Base-by-base conservation (phyloP, 2,329 filamentous ascomycete species). In the Fusarium falciforme region DNA sequence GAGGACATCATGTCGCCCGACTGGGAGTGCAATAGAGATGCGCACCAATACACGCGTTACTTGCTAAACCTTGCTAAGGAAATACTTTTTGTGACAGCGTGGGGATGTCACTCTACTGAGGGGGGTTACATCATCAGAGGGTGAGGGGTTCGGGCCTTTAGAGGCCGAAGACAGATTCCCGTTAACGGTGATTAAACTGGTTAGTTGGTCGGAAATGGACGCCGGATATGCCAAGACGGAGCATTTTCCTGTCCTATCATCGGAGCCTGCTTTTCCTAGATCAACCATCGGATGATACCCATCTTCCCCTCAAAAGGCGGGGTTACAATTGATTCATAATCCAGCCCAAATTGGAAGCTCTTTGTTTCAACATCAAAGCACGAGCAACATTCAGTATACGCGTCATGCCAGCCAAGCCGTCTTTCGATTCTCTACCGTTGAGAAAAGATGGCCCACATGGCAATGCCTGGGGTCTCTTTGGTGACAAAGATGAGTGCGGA, bases 401-500 rank as follows among this genome's bases (percentile, higher is more conserved):
- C 14, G 6, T 4, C 17, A 73, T 73, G 71, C 2, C 67, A 2
- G 5, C 27, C 2, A 73, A 74, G 31, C 80, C 80, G 0, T 60
- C 79, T 0, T 89, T 88, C 69, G 80, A 85, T 8, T 80, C 83
- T 4, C 84, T 90, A 0, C 88, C 88, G 0, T 82, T 90, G 1
- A 83, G 84, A 65, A 85, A 86, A 55, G 78, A 83, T 65, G 87
- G 87, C 0, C 87, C 88, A 8, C 82, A 79, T 4, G 86, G 86
- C 9, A 90, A 90, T 66, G 87, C 89, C 7, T 90, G 89, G 89
- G 87, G 87, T 1, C 84, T 89, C 6, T 89, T 87, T 70, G 88
- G 88, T 4, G 76, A 81, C 6, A 66, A 82, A 4, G 88, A 90
- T 67, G 81, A 89, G 71, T 82, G 88, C 12, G 89, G 89, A 27